Conservation (phyloP, 306 rosid species). For the Gastrolobium bilobum region DNA sequence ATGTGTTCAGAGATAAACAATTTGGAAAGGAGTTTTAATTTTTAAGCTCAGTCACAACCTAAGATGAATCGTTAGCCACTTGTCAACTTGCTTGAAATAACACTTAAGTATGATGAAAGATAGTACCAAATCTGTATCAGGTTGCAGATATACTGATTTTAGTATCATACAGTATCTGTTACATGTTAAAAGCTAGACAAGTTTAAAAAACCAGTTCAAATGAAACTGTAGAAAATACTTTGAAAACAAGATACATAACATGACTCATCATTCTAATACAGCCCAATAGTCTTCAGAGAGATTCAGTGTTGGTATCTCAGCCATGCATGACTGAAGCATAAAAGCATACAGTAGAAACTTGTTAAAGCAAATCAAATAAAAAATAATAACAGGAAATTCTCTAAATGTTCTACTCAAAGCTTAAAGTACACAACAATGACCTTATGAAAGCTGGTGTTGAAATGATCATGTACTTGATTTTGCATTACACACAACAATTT, state of each 20-base stretch:
- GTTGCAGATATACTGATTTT: background rate
- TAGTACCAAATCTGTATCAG: background rate
- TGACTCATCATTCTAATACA: background rate
- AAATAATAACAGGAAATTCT: background rate
- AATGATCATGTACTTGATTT: background rate
- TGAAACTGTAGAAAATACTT: background rate
- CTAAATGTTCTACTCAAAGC: background rate
- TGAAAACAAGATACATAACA: slow-evolving; percentile 14
- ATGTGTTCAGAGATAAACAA: background rate
- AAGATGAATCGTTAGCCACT: slow-evolving; percentile 21
- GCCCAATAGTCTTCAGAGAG: background rate
- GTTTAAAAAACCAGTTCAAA: background rate
- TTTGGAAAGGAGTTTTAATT: background rate
- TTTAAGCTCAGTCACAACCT: background rate
- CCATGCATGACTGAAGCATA: background rate
- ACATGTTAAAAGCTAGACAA: background rate
- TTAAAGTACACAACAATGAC: slow-evolving; percentile 8
- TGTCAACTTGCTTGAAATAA: background rate
- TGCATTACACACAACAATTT: background rate
- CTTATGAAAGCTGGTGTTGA: background rate
- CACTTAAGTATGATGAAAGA: slow-evolving; percentile 6
- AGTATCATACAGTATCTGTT: background rate
- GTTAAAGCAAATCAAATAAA: too few species aligned
- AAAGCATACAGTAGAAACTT: background rate
- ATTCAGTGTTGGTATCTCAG: too few species aligned